Conservation (phyloP, 2,329 filamentous ascomycete species). For the Rugonectria rugulosa region DNA sequence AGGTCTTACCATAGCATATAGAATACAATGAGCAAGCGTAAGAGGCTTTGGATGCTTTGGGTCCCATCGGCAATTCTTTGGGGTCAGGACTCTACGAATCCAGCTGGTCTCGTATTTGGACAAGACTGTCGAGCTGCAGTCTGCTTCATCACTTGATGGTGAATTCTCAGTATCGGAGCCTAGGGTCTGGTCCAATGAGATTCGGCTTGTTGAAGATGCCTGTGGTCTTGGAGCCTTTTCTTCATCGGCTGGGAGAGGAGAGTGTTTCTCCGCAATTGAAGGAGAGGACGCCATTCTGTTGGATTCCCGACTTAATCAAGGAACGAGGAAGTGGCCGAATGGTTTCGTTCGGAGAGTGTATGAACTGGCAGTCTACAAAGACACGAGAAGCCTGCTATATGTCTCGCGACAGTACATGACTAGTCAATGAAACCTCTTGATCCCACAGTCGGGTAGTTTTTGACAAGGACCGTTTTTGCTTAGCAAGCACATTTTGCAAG, state of each 20-base stretch:
- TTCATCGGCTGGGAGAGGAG: not conserved
- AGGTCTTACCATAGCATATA: conserved; percentile 69
- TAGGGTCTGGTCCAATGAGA: conserved; percentile 8
- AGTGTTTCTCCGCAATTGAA: not conserved
- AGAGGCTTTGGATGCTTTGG: conserved; percentile 71
- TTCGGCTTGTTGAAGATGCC: not conserved
- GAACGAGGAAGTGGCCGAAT: too few species aligned
- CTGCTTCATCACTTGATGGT: conserved; percentile 25
- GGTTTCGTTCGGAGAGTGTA: not conserved
- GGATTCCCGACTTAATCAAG: not conserved
- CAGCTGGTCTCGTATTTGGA: conserved; percentile 35
- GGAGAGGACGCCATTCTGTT: conserved; percentile 3
- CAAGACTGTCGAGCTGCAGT: conserved; percentile 7
- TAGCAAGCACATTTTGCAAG: conserved; percentile 23
- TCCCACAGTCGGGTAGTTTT: not conserved
- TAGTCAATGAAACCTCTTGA: not conserved
- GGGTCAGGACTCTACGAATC: conserved; percentile 52
- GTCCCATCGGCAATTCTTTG: conserved; percentile 73
- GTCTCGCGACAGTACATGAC: not conserved
- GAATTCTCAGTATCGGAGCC: not conserved
- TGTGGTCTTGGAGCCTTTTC: not conserved
- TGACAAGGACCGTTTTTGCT: conserved; percentile 10
- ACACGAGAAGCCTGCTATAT: too few species aligned
- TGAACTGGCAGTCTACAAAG: not conserved
- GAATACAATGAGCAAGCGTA: conserved; percentile 71